Conservation (phyloP, 495 filamentous ascomycete genomes). For the Penicillium herquei region DNA sequence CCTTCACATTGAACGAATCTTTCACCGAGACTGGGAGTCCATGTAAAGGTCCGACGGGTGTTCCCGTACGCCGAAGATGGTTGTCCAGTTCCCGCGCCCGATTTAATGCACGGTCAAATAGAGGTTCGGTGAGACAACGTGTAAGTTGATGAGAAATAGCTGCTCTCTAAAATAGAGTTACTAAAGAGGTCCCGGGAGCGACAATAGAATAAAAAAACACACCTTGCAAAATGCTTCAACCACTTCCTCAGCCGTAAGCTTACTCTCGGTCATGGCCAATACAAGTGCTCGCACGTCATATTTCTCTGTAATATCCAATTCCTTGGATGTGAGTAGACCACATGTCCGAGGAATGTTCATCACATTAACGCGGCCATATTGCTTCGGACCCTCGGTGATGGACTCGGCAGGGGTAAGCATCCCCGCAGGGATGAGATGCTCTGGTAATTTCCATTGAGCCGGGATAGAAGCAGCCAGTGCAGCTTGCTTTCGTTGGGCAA, state of each 20-base stretch:
- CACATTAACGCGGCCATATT: conserved; percentile 36
- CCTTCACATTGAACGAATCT: conserved; percentile 63
- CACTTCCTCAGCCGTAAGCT: conserved; percentile 54
- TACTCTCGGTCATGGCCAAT: conserved; percentile 42
- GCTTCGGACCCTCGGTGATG: conserved; percentile 31
- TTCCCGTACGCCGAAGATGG: conserved; percentile 46
- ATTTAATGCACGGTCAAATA: conserved; percentile 59
- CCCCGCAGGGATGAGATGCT: conserved; percentile 31
- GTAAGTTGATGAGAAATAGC: conserved; percentile 61
- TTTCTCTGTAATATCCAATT: conserved; percentile 59
- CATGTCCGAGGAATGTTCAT: conserved; percentile 47
- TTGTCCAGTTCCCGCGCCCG: conserved; percentile 59
- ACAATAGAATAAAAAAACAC: background rate
- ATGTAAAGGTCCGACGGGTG: conserved; percentile 59
- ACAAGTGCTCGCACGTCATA: conserved; percentile 52
- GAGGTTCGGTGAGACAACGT: conserved; percentile 66
- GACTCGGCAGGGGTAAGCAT: conserved; percentile 45
- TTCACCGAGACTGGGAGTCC: conserved; percentile 67
- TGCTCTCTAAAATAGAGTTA: conserved; percentile 40
- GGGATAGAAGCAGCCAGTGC: conserved; percentile 46
- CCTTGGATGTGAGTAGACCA: conserved; percentile 49
- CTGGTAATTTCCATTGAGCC: conserved; percentile 43
- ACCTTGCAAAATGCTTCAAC: conserved; percentile 62
- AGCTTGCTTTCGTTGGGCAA: conserved; percentile 47
- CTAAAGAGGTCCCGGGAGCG: background rate